phyloP scores from a whole-genome alignment of 1,284 basidiomycete species.

The Trametes hirsuta region DNA sequence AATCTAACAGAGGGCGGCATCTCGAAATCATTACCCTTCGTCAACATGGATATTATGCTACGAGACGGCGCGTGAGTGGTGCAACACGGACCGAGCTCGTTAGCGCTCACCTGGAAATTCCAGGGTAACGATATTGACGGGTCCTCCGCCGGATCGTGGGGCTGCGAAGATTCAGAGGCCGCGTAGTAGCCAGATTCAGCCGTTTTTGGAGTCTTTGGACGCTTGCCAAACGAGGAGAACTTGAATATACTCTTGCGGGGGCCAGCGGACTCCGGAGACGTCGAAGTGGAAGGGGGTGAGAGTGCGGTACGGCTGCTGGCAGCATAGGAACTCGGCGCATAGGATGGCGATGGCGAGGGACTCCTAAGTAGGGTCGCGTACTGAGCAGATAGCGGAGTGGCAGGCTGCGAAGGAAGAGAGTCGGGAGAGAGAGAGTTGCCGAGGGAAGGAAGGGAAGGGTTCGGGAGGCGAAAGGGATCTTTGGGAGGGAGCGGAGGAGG shows the following conservation, averaged over 20 bases:
- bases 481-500: constrained; percentile 71
- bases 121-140: constrained; percentile 69
- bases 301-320: constrained; percentile 34
- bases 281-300: constrained; percentile 30
- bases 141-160: constrained; percentile 50
- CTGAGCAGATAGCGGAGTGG: constrained; percentile 38
- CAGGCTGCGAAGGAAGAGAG: constrained; percentile 41
- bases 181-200: constrained; percentile 32
- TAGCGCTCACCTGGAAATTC: constrained; percentile 68
- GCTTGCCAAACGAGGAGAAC: constrained; percentile 42
- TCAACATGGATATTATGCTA: constrained; percentile 82
- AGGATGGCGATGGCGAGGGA: constrained; percentile 35
- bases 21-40: constrained; percentile 54
- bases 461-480: constrained; percentile 56
- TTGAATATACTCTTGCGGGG: constrained; percentile 53
- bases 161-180: constrained; percentile 34
- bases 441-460: constrained; percentile 59
- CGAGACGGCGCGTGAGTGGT: neutral
- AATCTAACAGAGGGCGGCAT: neutral
- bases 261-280: constrained; percentile 38
- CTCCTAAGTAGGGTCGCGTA: constrained; percentile 37
- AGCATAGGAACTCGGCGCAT: constrained; percentile 30
- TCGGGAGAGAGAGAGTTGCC: constrained; percentile 43
- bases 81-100: constrained; percentile 8
- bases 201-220: constrained; percentile 39